Evolutionary conservation across 2,329 filamentous ascomycete genomes (phyloP).

Genomic region (Paraconiothyrium sp.): DNA sequence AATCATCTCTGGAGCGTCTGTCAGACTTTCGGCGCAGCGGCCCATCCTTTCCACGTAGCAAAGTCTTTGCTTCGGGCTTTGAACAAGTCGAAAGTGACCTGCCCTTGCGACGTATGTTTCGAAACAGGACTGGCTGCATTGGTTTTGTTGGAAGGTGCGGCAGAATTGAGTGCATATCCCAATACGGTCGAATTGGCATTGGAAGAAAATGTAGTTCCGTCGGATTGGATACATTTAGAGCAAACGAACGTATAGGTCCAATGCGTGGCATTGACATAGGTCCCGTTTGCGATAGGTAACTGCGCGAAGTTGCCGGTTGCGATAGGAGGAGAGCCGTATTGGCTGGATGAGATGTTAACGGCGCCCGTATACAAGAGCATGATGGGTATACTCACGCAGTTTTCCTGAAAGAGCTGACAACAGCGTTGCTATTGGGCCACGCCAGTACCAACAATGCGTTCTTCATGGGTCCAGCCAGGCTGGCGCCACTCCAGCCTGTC

Average conservation of each 20-base stretch:
- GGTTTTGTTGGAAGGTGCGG: constrained; percentile 30
- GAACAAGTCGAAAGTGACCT: constrained; percentile 33
- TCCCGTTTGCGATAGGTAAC: constrained; percentile 60
- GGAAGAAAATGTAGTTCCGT: constrained; percentile 39
- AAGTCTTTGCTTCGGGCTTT: constrained; percentile 35
- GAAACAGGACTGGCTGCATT: constrained; percentile 26
- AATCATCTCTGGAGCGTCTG: constrained; percentile 1
- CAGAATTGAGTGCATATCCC: constrained; percentile 36
- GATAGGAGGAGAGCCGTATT: constrained; percentile 59
- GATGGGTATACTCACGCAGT: constrained; percentile 37
- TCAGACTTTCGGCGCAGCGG: constrained; percentile 19
- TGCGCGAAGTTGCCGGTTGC: constrained; percentile 56
- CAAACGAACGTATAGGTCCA: constrained; percentile 66
- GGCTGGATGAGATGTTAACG: constrained; percentile 27
- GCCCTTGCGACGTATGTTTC: constrained; percentile 35
- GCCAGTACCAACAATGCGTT: constrained; percentile 59
- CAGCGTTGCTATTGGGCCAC: constrained; percentile 59
- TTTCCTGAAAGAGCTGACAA: constrained; percentile 58
- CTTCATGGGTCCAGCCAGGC: constrained; percentile 59
- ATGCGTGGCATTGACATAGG: constrained; percentile 63
- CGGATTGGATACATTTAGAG: constrained; percentile 42
- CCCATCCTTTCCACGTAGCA: constrained; percentile 37
- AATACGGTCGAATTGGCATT: constrained; percentile 30
- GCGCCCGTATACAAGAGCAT: background rate
- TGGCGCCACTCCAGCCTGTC: constrained; percentile 61